Base-by-base conservation (phyloP, 176 grass and related monocot species). In the Oropetium thomaeum region DNA sequence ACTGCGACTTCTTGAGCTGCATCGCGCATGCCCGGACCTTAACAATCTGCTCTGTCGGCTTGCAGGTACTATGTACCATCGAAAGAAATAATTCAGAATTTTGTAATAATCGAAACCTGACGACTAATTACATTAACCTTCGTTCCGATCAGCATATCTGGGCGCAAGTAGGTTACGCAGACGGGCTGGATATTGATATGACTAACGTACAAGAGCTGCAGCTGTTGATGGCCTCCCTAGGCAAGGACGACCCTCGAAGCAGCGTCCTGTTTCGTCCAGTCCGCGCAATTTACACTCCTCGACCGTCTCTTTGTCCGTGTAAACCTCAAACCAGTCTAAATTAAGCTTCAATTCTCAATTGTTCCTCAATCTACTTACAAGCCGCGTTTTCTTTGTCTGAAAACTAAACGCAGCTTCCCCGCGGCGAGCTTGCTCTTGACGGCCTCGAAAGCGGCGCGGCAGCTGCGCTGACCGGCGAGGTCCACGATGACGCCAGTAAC, bases 151-250 rank as follows among this genome's bases (percentile, higher is more conserved):
- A 48, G 44, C 4, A 48, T 19, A 48, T 48, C 15, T 48, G 14
- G 14, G 16, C 44, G 19, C 15, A 48, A 4, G 11, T 19, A 17
- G 44, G 44, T 4, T 48, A 48, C 15, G 44, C 0, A 17, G 1
- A 4, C 2, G 16, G 13, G 0, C 4, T 48, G 44, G 4, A 48
- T 5, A 19, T 84, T 1, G 19, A 53, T 25, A 58, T 78, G 25
- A 38, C 70, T 15, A 93, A 87, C 59, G 48, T 92, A 15, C 69
- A 86, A 49, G 90, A 93, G 63, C 34, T 93, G 35, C 76, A 87
- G 78, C 38, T 90, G 62, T 22, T 84, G 4, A 38, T 93, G 80
- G 39, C 70, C 60, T 79, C 80, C 4, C 38, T 67, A 39, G 73
- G 25, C 4, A 66, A 67, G 8, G 26, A 67, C 1, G 59, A 79